Conservation (phyloP, 2,329 filamentous ascomycete genomes). For the Cytospora mali region DNA sequence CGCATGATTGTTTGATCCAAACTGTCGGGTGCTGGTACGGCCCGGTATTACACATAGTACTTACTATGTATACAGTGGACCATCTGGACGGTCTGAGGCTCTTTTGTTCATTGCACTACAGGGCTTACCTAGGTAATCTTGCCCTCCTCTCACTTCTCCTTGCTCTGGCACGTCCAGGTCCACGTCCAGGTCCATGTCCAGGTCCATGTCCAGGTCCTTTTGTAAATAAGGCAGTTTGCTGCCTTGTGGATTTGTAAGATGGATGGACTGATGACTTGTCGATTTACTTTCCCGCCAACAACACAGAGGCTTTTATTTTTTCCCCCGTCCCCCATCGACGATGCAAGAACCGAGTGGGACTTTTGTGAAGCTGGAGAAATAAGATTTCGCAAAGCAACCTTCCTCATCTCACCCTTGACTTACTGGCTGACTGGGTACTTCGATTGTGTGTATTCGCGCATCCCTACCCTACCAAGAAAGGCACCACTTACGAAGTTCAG, state of each 20-base stretch:
- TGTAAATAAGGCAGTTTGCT: no score
- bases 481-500: neutral
- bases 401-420: neutral
- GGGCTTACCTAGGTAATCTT: no score
- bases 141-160: no score
- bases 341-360: neutral
- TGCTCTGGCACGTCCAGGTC: no score
- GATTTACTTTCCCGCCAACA: neutral
- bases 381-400: neutral
- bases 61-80: neutral
- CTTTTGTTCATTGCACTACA: no score
- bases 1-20: conserved; percentile 8
- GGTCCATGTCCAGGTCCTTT: no score
- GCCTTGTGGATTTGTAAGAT: neutral
- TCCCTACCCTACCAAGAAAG: neutral
- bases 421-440: neutral
- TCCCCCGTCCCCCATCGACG: neutral
- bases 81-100: no score
- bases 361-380: neutral
- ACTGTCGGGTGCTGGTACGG: conserved; percentile 11
- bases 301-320: neutral
- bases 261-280: neutral
- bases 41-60: conserved; percentile 6
- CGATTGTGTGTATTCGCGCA: neutral
- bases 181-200: no score